Conservation (phyloP, 352 stramenopile species). For the Pythium grandisporangium region DNA sequence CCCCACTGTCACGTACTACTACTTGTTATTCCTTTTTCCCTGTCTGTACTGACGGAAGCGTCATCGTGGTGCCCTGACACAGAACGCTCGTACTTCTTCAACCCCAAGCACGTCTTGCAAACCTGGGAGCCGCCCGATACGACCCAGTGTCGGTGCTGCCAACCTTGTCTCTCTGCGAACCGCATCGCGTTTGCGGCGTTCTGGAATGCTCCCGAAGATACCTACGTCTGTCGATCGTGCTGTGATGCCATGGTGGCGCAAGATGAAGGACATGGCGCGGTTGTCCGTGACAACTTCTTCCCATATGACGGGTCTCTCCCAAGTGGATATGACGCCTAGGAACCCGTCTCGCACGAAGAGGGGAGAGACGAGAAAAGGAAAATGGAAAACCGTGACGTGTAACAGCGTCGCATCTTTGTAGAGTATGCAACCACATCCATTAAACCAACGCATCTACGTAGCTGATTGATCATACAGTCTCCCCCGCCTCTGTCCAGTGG, state of each 20-base stretch:
- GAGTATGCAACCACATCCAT: too few species aligned
- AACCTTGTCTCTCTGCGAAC: conserved; percentile 11
- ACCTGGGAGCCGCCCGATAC: conserved; percentile 40
- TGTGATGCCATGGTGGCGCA: conserved; percentile 12
- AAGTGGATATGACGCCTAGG: conserved; percentile 12
- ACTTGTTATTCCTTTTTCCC: too few species aligned
- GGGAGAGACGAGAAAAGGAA: background rate
- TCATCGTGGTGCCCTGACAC: too few species aligned
- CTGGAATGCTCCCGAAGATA: conserved; percentile 34
- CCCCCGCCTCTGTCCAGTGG: too few species aligned
- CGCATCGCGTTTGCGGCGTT: conserved; percentile 26
- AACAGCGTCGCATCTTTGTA: too few species aligned
- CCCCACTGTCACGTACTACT: too few species aligned
- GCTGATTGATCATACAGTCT: too few species aligned
- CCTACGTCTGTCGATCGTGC: conserved; percentile 39
- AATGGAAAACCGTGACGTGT: too few species aligned
- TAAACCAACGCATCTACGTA: too few species aligned
- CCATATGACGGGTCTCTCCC: conserved; percentile 42
- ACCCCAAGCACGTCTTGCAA: conserved; percentile 39
- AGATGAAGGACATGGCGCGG: too few species aligned
- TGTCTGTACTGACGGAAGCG: too few species aligned
- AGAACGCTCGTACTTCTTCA: conserved; percentile 81
- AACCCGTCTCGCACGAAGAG: too few species aligned
- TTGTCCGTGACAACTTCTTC: conserved; percentile 27
- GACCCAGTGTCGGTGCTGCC: conserved; percentile 45